phyloP scores from a whole-genome alignment of 1,284 basidiomycete genomes.

The Pholiota adiposa region DNA sequence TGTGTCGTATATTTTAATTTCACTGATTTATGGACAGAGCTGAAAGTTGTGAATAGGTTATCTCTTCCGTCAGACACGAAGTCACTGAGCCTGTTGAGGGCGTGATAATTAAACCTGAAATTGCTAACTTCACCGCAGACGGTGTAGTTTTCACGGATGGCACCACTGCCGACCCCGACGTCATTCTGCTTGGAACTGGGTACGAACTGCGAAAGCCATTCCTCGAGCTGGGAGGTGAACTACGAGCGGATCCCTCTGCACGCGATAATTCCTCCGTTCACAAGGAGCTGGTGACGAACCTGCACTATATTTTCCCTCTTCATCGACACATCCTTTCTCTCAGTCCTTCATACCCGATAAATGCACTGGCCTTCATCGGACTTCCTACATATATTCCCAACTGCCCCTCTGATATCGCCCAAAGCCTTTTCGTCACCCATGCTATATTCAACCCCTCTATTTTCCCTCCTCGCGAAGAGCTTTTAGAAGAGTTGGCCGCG shows the following conservation, averaged over 20 bases:
- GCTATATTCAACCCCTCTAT: conserved; percentile 46
- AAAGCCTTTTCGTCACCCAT: conserved; percentile 50
- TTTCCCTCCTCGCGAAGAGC: conserved; percentile 42
- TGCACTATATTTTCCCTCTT: conserved; percentile 58
- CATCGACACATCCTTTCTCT: conserved; percentile 58
- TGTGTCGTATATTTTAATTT: conserved; percentile 22
- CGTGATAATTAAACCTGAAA: conserved; percentile 42
- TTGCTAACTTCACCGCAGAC: conserved; percentile 49
- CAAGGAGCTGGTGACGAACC: conserved; percentile 46
- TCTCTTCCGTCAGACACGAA: conserved; percentile 43
- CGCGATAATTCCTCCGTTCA: conserved; percentile 29
- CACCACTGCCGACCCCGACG: conserved; percentile 45
- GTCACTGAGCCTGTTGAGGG: conserved; percentile 27
- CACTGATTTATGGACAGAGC: neutral
- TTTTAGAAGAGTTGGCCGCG: conserved; percentile 44
- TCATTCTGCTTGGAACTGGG: conserved; percentile 56
- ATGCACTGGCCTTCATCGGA: conserved; percentile 58
- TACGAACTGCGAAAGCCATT: conserved; percentile 59
- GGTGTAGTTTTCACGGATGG: conserved; percentile 53
- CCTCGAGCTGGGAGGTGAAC: conserved; percentile 42
- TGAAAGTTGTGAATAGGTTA: conserved; percentile 36
- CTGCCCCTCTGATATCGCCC: conserved; percentile 55
- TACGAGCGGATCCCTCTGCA: conserved; percentile 30
- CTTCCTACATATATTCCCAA: conserved; percentile 46
- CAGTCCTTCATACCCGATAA: conserved; percentile 47